A percentile compares a stretch with the other conserved stretches of the same genome.
These are phyloP conservation scores for Linanthus parryae DNA, from an alignment of 148 eudicot species.

Conservation along the genomic window DNA sequence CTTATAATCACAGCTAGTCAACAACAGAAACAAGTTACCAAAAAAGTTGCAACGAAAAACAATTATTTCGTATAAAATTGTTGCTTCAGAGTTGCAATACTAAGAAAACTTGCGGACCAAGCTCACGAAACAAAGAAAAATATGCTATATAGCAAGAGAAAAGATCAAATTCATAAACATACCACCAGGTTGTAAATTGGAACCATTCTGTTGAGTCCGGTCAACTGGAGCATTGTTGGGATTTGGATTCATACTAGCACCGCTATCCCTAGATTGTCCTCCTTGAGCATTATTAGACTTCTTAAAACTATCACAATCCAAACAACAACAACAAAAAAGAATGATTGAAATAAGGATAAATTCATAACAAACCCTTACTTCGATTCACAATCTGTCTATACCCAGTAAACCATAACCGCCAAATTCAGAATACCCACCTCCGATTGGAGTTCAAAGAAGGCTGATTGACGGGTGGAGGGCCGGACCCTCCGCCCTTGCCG, in stretches of 20 bases:
- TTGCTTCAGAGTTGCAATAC: too few species aligned
- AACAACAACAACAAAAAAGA: conserved; percentile 4
- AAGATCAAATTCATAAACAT: conserved; percentile 12
- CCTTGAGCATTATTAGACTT: conserved; percentile 60
- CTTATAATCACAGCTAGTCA: too few species aligned
- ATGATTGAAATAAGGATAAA: conserved; percentile 2
- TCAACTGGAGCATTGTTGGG: conserved; percentile 26
- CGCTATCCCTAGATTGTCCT: conserved; percentile 44
- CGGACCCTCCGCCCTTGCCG: conserved; percentile 31
- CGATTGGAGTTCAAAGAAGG: conserved; percentile 20
- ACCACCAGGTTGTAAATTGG: conserved; percentile 52
- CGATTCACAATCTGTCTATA: neutral
- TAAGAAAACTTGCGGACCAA: too few species aligned
- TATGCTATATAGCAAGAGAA: neutral
- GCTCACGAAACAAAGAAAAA: too few species aligned
- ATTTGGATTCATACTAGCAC: conserved; percentile 28
- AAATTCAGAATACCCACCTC: conserved; percentile 32
- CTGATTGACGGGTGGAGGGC: conserved; percentile 14
- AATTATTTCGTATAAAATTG: too few species aligned
- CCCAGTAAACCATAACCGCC: neutral
- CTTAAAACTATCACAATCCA: conserved; percentile 34
- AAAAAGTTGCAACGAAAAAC: too few species aligned
- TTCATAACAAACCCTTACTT: conserved; percentile 16
- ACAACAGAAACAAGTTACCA: too few species aligned
- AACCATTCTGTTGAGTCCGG: conserved; percentile 51